These are phyloP conservation scores for Trichoderma koningiopsis DNA, from an alignment of 2,329 filamentous ascomycete genomes.

Conservation along the genomic window DNA sequence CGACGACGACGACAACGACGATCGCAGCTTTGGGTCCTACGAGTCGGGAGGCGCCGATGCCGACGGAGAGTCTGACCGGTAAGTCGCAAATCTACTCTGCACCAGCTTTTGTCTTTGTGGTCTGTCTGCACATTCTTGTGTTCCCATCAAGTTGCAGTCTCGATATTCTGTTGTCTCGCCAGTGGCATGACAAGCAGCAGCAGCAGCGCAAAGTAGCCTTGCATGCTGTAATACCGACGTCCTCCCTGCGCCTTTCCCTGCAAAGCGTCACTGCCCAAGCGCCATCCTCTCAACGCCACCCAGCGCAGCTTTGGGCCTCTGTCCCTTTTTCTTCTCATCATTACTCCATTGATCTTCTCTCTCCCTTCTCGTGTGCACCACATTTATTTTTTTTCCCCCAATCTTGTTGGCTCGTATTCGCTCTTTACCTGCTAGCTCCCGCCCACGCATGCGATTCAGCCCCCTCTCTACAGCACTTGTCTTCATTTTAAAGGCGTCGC, in stretches of 20 bases:
- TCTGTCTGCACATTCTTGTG: background rate
- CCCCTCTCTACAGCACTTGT: slow-evolving; percentile 5
- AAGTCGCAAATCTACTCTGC: slow-evolving; percentile 11
- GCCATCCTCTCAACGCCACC: slow-evolving; percentile 14
- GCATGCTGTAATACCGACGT: background rate
- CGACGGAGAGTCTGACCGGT: slow-evolving; percentile 34
- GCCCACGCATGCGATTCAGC: slow-evolving; percentile 16
- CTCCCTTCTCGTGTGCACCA: background rate
- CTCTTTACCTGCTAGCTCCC: slow-evolving; percentile 6
- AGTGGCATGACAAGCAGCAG: background rate
- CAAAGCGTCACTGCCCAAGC: background rate
- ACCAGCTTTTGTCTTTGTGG: background rate
- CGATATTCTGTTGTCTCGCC: background rate
- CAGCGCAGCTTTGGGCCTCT: background rate
- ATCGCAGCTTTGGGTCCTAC: slow-evolving; percentile 40
- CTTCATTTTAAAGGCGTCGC: slow-evolving; percentile 1
- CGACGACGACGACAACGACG: slow-evolving; percentile 40
- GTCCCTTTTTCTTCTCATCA: background rate
- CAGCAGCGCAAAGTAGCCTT: background rate
- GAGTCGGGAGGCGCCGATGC: slow-evolving; percentile 42
- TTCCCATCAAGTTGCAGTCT: background rate
- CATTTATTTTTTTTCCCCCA: background rate
- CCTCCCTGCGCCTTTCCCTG: background rate
- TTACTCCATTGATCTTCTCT: background rate
- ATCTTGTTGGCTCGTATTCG: slow-evolving; percentile 16